A percentile compares a stretch with the other conserved stretches of the same genome.
Evolutionary conservation across 805 yeast genomes (phyloP).

Genomic region (Yamadazyma laniorum): DNA sequence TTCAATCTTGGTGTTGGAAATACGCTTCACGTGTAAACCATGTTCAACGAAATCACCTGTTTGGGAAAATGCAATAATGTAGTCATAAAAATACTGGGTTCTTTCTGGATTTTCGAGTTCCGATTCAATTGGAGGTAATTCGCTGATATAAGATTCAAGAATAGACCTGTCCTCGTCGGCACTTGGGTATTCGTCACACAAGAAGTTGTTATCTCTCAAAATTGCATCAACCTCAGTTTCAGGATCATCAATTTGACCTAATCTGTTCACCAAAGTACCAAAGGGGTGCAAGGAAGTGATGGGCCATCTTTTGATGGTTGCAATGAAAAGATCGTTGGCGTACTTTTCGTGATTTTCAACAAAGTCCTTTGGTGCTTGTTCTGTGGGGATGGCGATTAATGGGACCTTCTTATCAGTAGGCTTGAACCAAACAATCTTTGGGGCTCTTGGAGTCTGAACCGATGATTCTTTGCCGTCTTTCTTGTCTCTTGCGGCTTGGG

Average conservation of each 20-base stretch:
- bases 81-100: conserved; percentile 55
- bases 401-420: conserved; percentile 99
- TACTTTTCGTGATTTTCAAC: conserved; percentile 88
- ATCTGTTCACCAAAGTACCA: conserved; percentile 84
- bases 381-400: conserved; percentile 96
- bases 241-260: conserved; percentile 78
- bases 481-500: conserved; percentile 67
- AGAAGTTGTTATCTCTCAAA: conserved; percentile 79
- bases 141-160: conserved; percentile 21
- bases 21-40: conserved; percentile 74
- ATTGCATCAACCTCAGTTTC: conserved; percentile 84
- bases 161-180: conserved; percentile 17
- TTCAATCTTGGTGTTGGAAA: conserved; percentile 61
- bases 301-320: conserved; percentile 98
- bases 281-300: conserved; percentile 97
- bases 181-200: conserved; percentile 77
- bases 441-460: conserved; percentile 51
- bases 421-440: conserved; percentile 98
- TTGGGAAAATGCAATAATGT: conserved; percentile 62
- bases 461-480: conserved; percentile 47
- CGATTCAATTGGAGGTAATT: conserved; percentile 40
- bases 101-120: conserved; percentile 41
- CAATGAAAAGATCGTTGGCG: conserved; percentile 80
- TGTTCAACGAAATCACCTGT: conserved; percentile 64
- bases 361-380: conserved; percentile 94